A percentile compares a stretch with the other conserved stretches of the same genome.
Conservation (phyloP, 768 basidiomycete genomes). For the Lyophyllum decastes region DNA sequence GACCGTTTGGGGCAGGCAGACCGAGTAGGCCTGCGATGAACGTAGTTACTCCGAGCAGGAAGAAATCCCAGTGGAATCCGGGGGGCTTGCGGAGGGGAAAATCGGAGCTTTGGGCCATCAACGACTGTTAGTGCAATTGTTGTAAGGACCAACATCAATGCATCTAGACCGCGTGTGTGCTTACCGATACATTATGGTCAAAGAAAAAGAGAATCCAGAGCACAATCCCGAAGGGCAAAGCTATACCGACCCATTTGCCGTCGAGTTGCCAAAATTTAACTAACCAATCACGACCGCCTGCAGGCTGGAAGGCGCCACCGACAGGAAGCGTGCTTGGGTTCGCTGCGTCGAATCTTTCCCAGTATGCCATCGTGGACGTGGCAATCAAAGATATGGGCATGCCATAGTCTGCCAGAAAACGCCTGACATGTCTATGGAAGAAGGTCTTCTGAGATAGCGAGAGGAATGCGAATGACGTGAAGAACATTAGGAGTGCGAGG, state of each 20-base stretch:
- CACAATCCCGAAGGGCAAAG: constrained; percentile 85
- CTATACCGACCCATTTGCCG: constrained; percentile 86
- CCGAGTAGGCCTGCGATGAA: constrained; percentile 88
- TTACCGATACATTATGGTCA: constrained; percentile 89
- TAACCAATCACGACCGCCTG: constrained; percentile 76
- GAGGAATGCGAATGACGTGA: constrained; percentile 74
- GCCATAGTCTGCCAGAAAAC: constrained; percentile 84
- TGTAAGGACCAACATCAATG: background rate
- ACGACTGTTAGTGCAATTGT: constrained; percentile 50
- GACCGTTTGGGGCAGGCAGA: constrained; percentile 83
- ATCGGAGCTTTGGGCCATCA: constrained; percentile 89
- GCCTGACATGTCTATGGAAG: constrained; percentile 73
- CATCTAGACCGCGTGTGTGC: constrained; percentile 23
- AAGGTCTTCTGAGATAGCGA: constrained; percentile 59
- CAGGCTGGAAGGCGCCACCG: constrained; percentile 68
- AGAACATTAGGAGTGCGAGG: constrained; percentile 77
- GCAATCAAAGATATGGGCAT: constrained; percentile 88
- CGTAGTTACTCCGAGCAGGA: constrained; percentile 87
- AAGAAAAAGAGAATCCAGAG: constrained; percentile 95
- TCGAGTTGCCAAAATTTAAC: constrained; percentile 89
- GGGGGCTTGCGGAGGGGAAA: constrained; percentile 92
- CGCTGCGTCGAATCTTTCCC: constrained; percentile 72
- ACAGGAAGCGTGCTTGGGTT: constrained; percentile 70
- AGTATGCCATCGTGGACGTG: constrained; percentile 78
- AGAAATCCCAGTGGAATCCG: constrained; percentile 87